phyloP scores from a whole-genome alignment of 495 filamentous ascomycete genomes.

The Apodospora peruviana region DNA sequence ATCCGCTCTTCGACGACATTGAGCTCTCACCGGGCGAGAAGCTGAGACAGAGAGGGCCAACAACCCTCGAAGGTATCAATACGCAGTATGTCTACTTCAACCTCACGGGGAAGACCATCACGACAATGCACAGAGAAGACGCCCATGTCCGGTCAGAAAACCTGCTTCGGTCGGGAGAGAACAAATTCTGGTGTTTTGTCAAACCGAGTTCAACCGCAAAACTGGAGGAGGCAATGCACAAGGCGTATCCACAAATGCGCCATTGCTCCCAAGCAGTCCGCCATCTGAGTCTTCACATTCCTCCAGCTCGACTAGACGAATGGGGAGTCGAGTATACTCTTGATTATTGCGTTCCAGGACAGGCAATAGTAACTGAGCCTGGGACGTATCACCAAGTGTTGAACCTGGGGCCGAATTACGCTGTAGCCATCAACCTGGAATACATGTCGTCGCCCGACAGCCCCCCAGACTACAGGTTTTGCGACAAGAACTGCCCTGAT shows the following conservation, averaged over 20 bases:
- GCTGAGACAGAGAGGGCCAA: constrained; percentile 21
- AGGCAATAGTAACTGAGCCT: constrained; percentile 28
- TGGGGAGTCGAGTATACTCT: constrained; percentile 31
- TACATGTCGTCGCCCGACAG: constrained; percentile 25
- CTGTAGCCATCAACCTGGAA: constrained; percentile 29
- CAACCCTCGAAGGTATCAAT: constrained; percentile 25
- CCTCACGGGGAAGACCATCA: constrained; percentile 26
- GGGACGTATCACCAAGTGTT: constrained; percentile 31
- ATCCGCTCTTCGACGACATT: constrained; percentile 26
- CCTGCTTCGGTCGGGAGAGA: constrained; percentile 24
- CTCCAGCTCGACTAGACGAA: constrained; percentile 20
- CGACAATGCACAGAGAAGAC: constrained; percentile 30
- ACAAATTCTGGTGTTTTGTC: constrained; percentile 32
- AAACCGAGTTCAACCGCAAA: constrained; percentile 19
- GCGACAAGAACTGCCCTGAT: constrained; percentile 23
- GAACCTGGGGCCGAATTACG: constrained; percentile 29
- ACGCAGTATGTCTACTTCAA: constrained; percentile 32
- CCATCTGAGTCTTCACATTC: constrained; percentile 28
- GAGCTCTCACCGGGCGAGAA: constrained; percentile 27
- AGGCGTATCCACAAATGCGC: constrained; percentile 23
- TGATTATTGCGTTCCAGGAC: constrained; percentile 27
- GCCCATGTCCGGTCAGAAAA: constrained; percentile 30
- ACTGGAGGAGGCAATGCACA: constrained; percentile 20
- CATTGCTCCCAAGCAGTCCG: constrained; percentile 26
- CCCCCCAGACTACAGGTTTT: constrained; percentile 21